Evolutionary conservation across 2,329 filamentous ascomycete species (phyloP).

Genomic region (Spiromastix sp.): DNA sequence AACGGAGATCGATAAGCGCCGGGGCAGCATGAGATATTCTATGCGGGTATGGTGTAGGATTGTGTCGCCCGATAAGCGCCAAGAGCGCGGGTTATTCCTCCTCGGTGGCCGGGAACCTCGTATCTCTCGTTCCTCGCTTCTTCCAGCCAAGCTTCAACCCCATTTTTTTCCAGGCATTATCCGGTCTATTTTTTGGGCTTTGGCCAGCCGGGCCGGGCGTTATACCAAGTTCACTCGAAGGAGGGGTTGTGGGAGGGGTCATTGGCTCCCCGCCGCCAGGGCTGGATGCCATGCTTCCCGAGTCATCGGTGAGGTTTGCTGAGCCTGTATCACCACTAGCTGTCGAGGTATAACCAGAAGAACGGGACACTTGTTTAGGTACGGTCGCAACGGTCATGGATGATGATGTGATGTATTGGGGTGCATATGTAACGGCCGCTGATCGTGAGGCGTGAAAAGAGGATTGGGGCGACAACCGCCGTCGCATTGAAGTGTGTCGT

Average conservation of each 20-base stretch:
- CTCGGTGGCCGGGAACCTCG: slow-evolving; percentile 17
- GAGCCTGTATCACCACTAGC: slow-evolving; percentile 28
- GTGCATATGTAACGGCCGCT: slow-evolving; percentile 8
- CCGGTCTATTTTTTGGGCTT: slow-evolving; percentile 32
- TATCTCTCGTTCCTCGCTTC: slow-evolving; percentile 20
- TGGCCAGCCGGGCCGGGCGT: slow-evolving; percentile 18
- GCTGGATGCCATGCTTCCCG: slow-evolving; percentile 31
- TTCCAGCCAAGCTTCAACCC: slow-evolving; percentile 39
- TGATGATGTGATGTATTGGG: slow-evolving; percentile 22
- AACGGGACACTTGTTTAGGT: slow-evolving; percentile 24
- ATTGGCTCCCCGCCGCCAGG: slow-evolving; percentile 34
- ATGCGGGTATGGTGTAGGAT: not conserved
- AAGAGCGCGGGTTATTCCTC: slow-evolving; percentile 11
- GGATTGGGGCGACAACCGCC: slow-evolving; percentile 11
- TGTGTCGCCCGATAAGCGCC: not conserved
- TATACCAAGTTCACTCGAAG: slow-evolving; percentile 29
- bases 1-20: not conserved
- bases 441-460: slow-evolving; percentile 12
- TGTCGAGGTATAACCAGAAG: slow-evolving; percentile 26
- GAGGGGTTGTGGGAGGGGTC: slow-evolving; percentile 42
- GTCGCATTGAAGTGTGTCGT: slow-evolving; percentile 9
- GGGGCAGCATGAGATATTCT: not conserved
- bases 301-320: slow-evolving; percentile 36
- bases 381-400: slow-evolving; percentile 21
- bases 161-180: slow-evolving; percentile 45